Conservation (phyloP, 768 basidiomycete species). For the Daedalea quercina region DNA sequence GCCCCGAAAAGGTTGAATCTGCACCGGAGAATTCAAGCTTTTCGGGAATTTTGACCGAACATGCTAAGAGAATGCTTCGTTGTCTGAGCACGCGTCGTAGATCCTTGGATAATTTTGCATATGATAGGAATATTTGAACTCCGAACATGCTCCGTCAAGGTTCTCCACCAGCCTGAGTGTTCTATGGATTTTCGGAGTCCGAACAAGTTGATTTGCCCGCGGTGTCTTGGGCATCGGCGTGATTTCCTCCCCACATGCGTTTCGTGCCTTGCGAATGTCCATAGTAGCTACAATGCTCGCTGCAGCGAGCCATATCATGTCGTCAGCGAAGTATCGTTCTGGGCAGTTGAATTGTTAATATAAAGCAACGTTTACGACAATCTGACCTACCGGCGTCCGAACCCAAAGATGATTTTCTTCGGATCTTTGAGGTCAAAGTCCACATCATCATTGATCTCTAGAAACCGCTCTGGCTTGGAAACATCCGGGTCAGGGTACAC, state of each 20-base stretch:
- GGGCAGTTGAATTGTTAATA: slow-evolving; percentile 3
- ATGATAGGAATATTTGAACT: too few relatives aligned
- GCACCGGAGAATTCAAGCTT: too few relatives aligned
- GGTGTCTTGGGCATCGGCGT: slow-evolving; percentile 29
- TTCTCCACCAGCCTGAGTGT: too few relatives aligned
- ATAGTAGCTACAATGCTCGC: slow-evolving; percentile 13
- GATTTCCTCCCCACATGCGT: slow-evolving; percentile 34
- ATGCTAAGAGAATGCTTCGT: too few relatives aligned
- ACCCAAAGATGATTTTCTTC: slow-evolving; percentile 9
- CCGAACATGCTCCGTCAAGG: too few relatives aligned
- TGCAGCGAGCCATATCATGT: not conserved
- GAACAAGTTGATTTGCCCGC: too few relatives aligned
- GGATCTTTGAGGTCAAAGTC: slow-evolving; percentile 7
- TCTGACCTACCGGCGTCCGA: slow-evolving; percentile 10
- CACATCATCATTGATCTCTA: slow-evolving; percentile 8
- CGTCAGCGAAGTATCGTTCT: slow-evolving; percentile 9
- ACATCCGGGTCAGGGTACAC: slow-evolving; percentile 26
- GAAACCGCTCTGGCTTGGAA: slow-evolving; percentile 35
- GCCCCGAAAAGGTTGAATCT: too few relatives aligned
- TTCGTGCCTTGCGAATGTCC: slow-evolving; percentile 34
- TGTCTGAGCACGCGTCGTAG: too few relatives aligned
- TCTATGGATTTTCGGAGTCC: too few relatives aligned
- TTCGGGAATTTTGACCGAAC: too few relatives aligned
- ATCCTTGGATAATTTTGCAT: too few relatives aligned
- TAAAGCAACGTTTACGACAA: not conserved